Percentiles rank a stretch among this genome's conserved stretches.
Evolutionary conservation across 306 rosid genomes (phyloP).

Genomic region (Quercus mongolica): DNA sequence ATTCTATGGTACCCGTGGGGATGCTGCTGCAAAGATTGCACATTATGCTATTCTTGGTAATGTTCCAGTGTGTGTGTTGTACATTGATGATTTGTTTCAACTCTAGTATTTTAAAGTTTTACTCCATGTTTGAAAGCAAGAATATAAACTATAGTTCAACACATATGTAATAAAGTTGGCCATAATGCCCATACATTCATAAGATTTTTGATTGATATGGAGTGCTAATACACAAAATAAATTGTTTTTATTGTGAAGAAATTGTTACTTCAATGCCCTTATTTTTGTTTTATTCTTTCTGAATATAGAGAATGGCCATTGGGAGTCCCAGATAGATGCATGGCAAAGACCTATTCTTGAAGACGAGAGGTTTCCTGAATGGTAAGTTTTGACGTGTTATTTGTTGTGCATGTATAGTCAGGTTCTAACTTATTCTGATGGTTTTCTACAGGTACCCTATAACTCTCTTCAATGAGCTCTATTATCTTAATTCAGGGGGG

Average conservation of each 20-base stretch:
- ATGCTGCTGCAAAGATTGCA: constrained; percentile 85
- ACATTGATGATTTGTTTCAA: not conserved
- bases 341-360: constrained; percentile 95
- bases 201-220: not conserved
- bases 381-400: constrained; percentile 52
- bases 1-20: constrained; percentile 71
- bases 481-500: constrained; percentile 87
- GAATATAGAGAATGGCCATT: constrained; percentile 53
- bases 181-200: constrained; percentile 6
- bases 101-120: not conserved
- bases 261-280: not conserved
- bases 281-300: constrained; percentile 2
- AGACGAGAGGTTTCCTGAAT: constrained; percentile 90
- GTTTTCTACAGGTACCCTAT: constrained; percentile 68
- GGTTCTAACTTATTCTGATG: constrained; percentile 23
- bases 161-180: constrained; percentile 9
- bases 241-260: no score
- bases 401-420: constrained; percentile 2
- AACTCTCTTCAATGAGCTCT: constrained; percentile 91
- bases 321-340: constrained; percentile 90
- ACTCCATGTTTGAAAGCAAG: constrained; percentile 11
- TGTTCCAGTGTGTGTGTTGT: constrained; percentile 1
- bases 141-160: constrained; percentile 6
- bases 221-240: constrained; percentile 8
- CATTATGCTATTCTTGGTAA: constrained; percentile 87